Base-by-base conservation (phyloP, 2,329 filamentous ascomycete genomes). In the Nectriaceae sp. region DNA sequence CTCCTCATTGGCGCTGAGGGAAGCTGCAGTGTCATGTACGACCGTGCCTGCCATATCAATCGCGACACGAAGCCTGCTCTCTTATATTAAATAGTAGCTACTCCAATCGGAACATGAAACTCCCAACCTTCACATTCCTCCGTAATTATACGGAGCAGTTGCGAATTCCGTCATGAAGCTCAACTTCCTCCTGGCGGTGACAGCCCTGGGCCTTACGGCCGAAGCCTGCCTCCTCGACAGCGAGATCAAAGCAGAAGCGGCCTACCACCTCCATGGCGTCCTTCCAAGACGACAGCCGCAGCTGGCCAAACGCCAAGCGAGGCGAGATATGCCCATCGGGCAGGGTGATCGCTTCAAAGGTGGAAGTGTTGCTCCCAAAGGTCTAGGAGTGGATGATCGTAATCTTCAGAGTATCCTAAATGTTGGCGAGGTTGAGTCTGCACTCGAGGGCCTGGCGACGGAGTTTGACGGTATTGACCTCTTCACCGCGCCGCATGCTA, bases 321-420 rank as follows among this genome's bases (percentile, higher is more conserved):
- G 29, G 18, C 46, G 41, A 22, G 67, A 68, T 39, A 50, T 71
- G 11, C 61, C 70, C 44, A 68, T 76, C 41, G 77, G 62, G 56
- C 72, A 60, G 21, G 76, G 65, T 54, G 75, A 74, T 47, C 67
- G 71, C 15, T 74, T 73, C 63, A 61, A 66, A 16, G 62, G 66
- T 46, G 76, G 75, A 26, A 65, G 65, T 3, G 52, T 70, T 11
- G 50, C 50, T 0, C 69, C 70, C 3, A 47, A 56, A n/a, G 70
- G 69, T 20, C 46, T 70, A 4, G 64, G 67, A 11, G 55, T 57
- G 2, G 62, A 70, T 31, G 65, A 70, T 19, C 65, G 67, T 48
- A 62, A 63, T 22, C 68, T 77, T 44, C 52, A 64, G 36, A 71
- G 67, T 43, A 72, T 78, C 56, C 69, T 79, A 60, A 79, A 71